Evolutionary conservation across 2,329 filamentous ascomycete genomes (phyloP), one percentile per base, ranked within the genome.

Genomic region (Arthrinium phaeospermum): DNA sequence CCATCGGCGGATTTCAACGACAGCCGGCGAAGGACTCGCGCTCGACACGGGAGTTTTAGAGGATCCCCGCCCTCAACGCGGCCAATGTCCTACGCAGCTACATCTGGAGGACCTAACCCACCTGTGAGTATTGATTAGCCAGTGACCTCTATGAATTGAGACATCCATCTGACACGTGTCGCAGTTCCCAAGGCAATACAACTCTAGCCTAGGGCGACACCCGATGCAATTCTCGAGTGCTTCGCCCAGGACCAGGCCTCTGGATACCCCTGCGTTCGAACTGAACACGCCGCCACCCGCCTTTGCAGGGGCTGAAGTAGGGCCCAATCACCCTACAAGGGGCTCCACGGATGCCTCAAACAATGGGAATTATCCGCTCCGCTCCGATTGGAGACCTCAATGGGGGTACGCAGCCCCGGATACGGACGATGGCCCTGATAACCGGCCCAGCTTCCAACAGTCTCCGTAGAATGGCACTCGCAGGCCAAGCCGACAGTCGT

Each of bases 21-120:
- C n/a, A 74, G 73, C 37, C 78, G 80, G 51, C 78, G 80, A 45
- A 77, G 81, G 69, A 74, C 76, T 67, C 79, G 80, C 27, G 72
- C 78, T 57, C 79, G 79, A 24, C 76, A 77, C 67, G 76, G 77
- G 14, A 75, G 76, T 71, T 70, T 76, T 8, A 78, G 79, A 45
- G 75, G 76, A 45, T 77, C 75, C 57, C 74, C 78, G 16, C 75
- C 76, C 27, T 75, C 75, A 22, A 73, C 71, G 70, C 75, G 76
- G n/a, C 61, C 74, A n/a, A 75, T 74, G 73, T 73, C 69, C 41
- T 73, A 75, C 71, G 72, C 49, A 7, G 46, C 68, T 22, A 24
- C 68, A 22, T 57, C 68, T 19, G 37, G 37, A 27, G 68, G 68
- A 57, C 46, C 46, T 16, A 70, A 12, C 34, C 34, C 47, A 70